Percentiles rank a stretch among this genome's conserved stretches.
Conservation (phyloP, 169 alveolate genomes). For the Plasmodium coatneyi region DNA sequence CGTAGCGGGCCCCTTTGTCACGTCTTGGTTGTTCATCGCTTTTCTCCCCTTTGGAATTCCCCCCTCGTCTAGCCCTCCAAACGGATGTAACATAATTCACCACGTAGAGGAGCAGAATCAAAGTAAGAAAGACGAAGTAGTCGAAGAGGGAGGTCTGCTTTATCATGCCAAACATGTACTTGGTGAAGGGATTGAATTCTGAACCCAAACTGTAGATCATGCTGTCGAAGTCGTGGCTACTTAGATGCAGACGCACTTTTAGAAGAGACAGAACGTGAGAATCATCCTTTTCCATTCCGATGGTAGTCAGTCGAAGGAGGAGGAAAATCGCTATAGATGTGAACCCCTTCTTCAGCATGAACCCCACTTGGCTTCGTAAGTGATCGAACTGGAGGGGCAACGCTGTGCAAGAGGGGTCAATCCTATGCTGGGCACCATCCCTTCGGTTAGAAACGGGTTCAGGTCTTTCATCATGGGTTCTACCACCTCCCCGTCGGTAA, state of each 20-base stretch:
- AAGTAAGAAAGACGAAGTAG: background rate
- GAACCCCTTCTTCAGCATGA: slow-evolving; percentile 30
- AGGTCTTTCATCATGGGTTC: background rate
- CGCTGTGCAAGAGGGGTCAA: background rate
- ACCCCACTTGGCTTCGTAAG: background rate
- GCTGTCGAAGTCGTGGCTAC: slow-evolving; percentile 48
- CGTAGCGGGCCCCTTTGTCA: background rate
- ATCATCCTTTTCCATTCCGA: slow-evolving; percentile 34
- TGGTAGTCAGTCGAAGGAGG: background rate
- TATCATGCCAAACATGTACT: slow-evolving; percentile 47
- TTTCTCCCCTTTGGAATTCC: background rate
- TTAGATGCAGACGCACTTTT: slow-evolving; percentile 48
- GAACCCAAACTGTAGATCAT: slow-evolving; percentile 53
- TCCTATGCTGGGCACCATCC: background rate
- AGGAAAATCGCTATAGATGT: slow-evolving; percentile 45
- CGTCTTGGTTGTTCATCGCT: background rate
- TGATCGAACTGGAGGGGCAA: background rate
- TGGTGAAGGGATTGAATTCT: slow-evolving; percentile 55
- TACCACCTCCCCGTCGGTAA: background rate
- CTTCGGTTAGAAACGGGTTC: background rate
- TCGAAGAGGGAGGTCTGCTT: slow-evolving; percentile 46
- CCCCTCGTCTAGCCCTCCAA: background rate
- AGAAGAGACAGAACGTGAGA: slow-evolving; percentile 59
- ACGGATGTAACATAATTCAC: background rate
- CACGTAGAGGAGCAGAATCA: slow-evolving; percentile 3